phyloP scores from a whole-genome alignment of 805 yeast species.

The Teunomyces panamensis region DNA sequence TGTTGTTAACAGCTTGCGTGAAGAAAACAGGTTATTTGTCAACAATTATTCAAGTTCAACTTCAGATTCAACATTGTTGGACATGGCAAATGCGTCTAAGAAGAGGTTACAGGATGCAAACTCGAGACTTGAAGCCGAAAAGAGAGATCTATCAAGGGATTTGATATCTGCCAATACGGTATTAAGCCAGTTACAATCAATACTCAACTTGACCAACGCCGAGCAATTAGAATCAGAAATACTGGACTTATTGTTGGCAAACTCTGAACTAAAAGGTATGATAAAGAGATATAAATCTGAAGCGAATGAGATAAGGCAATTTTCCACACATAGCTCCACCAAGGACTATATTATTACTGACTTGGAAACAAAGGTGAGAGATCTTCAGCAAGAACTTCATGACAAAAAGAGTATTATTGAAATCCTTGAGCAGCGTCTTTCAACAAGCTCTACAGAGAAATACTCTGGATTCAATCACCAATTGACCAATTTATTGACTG shows the following conservation, averaged over 20 bases:
- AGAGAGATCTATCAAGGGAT: slow-evolving; percentile 4
- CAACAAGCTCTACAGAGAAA: neutral
- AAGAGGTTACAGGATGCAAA: neutral
- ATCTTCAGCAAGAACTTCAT: slow-evolving; percentile 26
- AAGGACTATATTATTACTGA: slow-evolving; percentile 3
- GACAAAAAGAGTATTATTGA: slow-evolving; percentile 6
- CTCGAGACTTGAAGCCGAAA: slow-evolving; percentile 4
- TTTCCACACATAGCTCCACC: neutral
- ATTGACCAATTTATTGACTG: slow-evolving; percentile 1
- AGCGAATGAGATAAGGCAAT: neutral
- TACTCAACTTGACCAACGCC: slow-evolving; percentile 4
- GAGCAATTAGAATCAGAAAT: slow-evolving; percentile 9
- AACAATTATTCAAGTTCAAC: neutral
- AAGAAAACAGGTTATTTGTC: slow-evolving; percentile 1
- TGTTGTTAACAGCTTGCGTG: neutral
- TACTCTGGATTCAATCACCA: neutral
- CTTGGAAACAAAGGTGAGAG: slow-evolving; percentile 3
- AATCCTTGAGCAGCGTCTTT: neutral
- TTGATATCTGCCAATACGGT: slow-evolving; percentile 2
- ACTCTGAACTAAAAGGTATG: slow-evolving; percentile 9
- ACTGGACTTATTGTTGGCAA: slow-evolving; percentile 10
- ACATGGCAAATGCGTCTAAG: slow-evolving; percentile 4
- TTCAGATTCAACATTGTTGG: slow-evolving; percentile 10
- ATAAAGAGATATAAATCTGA: slow-evolving; percentile 4
- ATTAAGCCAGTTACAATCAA: slow-evolving; percentile 4